A percentile compares a stretch with the other conserved stretches of the same genome.
Evolutionary conservation across 208 protist species (phyloP).

Genomic region (Wallacemonas rigidus): DNA sequence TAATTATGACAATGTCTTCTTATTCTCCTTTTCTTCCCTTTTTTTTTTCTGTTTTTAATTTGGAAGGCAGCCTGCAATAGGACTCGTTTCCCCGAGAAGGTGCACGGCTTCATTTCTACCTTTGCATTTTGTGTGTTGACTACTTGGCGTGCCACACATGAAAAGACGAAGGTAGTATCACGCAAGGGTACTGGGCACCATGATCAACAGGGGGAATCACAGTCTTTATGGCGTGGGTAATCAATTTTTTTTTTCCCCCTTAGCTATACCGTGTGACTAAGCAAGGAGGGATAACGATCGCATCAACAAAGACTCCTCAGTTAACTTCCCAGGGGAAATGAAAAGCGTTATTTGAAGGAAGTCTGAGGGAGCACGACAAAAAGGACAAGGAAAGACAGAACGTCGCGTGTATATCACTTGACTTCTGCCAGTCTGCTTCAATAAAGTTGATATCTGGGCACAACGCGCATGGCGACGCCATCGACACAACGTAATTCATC

Average conservation of each 20-base stretch:
- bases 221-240: slow-evolving; percentile 2
- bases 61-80: too few species aligned
- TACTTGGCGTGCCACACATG: not conserved
- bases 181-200: not conserved
- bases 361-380: not conserved
- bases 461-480: too few species aligned
- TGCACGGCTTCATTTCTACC: not conserved
- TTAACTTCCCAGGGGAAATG: not conserved
- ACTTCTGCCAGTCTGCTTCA: not conserved
- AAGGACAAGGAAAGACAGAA: not conserved
- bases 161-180: not conserved
- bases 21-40: slow-evolving; percentile 19
- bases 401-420: not conserved
- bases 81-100: not conserved
- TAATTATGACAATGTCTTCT: not conserved
- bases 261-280: slow-evolving; percentile 5
- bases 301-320: too few species aligned
- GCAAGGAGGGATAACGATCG: too few species aligned
- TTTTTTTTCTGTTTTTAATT: not conserved
- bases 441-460: not conserved
- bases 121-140: not conserved
- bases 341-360: not conserved
- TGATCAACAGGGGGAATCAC: not conserved
- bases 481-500: too few species aligned
- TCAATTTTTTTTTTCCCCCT: slow-evolving; percentile 13